These are phyloP conservation scores for Lodderomyces theae DNA, from an alignment of 1,139 yeast genomes.

Conservation along the genomic window DNA sequence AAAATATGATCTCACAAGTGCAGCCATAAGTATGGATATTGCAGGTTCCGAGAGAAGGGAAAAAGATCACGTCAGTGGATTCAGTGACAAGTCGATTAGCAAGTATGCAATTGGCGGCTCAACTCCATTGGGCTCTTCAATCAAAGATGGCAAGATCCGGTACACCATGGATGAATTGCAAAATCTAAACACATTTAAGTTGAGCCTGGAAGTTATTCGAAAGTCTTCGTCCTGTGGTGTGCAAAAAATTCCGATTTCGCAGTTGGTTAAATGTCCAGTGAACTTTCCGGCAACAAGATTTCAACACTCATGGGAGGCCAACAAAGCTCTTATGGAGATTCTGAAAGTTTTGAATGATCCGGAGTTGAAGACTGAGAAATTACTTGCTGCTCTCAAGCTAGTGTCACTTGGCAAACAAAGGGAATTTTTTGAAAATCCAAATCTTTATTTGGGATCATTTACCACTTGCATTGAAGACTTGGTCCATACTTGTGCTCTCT, in stretches of 20 bases:
- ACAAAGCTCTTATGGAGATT: conserved; percentile 14
- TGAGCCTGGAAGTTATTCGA: not conserved
- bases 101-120: conserved; percentile 14
- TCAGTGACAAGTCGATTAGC: conserved; percentile 17
- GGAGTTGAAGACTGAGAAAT: conserved; percentile 10
- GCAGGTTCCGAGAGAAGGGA: conserved; percentile 3
- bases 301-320: conserved; percentile 15
- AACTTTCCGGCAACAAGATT: conserved; percentile 9
- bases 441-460: conserved; percentile 31
- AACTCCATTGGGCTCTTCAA: not conserved
- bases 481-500: conserved; percentile 29
- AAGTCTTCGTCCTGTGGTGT: conserved; percentile 5
- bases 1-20: conserved; percentile 6
- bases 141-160: conserved; percentile 3
- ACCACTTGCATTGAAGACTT: conserved; percentile 34
- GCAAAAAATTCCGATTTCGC: conserved; percentile 12
- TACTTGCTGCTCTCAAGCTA: conserved; percentile 17
- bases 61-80: conserved; percentile 8
- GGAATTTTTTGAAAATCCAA: conserved; percentile 23
- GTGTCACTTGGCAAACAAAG: conserved; percentile 15
- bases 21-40: conserved; percentile 2
- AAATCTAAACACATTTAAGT: not conserved
- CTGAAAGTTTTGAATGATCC: conserved; percentile 14
- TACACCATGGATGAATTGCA: conserved; percentile 10
- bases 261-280: conserved; percentile 10